Evolutionary conservation across 768 basidiomycete genomes (phyloP), one percentile per base, ranked within the genome.

Genomic region (Mycena epipterygia): DNA sequence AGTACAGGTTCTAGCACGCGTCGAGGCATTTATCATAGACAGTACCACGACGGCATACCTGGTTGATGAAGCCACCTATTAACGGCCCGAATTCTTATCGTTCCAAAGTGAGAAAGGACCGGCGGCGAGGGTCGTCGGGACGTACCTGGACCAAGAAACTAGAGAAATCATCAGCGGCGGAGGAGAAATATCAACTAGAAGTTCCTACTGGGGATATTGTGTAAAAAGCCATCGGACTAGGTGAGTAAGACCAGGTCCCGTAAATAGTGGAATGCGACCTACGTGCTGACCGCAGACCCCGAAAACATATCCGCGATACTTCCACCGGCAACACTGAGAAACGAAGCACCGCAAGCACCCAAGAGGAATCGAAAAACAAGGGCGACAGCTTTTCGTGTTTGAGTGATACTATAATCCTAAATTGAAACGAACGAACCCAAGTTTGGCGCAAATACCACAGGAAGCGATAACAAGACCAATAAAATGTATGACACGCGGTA

Each of bases 381-480:
- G 73, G 88, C 89, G 0, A 91, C 87, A 7, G 83, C 90, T 89
- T 27, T 14, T 30, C 5, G 19, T 68, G 3, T 27, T 35, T 55
- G 33, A 55, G 53, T 55, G 17, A 4, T 3, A 30, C 12, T 21
- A 17, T 3, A 27, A 49, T 49, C 14, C 8, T 30, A 29, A 30
- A 2, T 8, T 21, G 21, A 14, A 33, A 19, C 16, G 19, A 30
- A 81, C 88, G 53, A 57, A 91, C 91, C 85, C 27, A 89, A 85
- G 73, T 93, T 84, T 5, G 89, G 90, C 1, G 92, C 87, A 69
- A 95, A 95, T 1, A 93, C 91, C 8, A 93, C 89, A 0, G 93
- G 91, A 75, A 91, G 91, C 23, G 90, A 89, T 64, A 92, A 86
- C 1, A 88, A 75, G 74, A 93, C 89, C 77, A 93, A 90, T 6